Evolutionary conservation across 768 basidiomycete species (phyloP).

Genomic region (Mycena sanguinolenta): DNA sequence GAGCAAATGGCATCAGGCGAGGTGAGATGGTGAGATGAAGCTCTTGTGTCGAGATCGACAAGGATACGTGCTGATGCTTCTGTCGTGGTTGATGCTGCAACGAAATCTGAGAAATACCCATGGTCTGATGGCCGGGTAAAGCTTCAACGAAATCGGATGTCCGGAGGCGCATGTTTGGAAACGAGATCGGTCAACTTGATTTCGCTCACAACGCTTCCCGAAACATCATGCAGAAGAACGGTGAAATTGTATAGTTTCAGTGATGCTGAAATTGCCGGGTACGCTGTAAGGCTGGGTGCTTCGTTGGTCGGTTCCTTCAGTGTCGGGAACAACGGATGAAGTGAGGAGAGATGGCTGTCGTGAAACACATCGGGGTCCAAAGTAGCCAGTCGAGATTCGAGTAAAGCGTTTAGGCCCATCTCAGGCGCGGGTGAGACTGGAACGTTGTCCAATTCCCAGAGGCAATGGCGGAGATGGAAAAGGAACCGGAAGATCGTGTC

Average conservation of each 20-base stretch:
- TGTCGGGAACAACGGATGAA: conserved; percentile 48
- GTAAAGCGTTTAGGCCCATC: conserved; percentile 50
- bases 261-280: conserved; percentile 33
- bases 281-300: conserved; percentile 15
- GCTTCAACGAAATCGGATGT: conserved; percentile 42
- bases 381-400: conserved; percentile 54
- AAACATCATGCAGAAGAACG: conserved; percentile 52
- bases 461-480: conserved; percentile 79
- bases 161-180: conserved; percentile 40
- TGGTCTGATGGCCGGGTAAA: conserved; percentile 32
- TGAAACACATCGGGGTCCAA: conserved; percentile 61
- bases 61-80: conserved; percentile 46
- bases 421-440: conserved; percentile 25
- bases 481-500: conserved; percentile 82
- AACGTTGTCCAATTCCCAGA: conserved; percentile 56
- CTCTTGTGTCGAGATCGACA: conserved; percentile 56
- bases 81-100: conserved; percentile 52
- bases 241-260: conserved; percentile 46
- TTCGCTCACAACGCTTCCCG: conserved; percentile 50
- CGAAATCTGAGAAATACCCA: conserved; percentile 61
- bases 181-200: conserved; percentile 50
- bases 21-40: conserved; percentile 63
- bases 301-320: conserved; percentile 16
- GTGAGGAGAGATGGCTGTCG: conserved; percentile 44
- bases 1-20: conserved; percentile 71